Evolutionary conservation across 805 yeast species (phyloP), one percentile per base, ranked within the genome.

Genomic region (Middelhovenomyces tepae): DNA sequence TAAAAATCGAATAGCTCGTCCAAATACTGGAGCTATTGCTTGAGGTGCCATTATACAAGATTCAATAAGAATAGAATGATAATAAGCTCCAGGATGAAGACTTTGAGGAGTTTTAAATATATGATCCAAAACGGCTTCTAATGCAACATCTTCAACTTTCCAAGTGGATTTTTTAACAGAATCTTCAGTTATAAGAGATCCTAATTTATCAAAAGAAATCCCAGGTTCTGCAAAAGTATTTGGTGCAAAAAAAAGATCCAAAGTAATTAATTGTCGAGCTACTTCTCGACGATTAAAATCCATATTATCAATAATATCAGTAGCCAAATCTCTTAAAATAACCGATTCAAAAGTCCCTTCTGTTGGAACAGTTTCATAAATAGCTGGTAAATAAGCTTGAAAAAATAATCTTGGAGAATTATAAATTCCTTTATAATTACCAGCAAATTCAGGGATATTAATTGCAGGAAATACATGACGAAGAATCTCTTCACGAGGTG

Each of bases 11-110:
- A 89, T 73, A 1, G 95, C 93, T 43, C 95, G 73, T 24, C 97
- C 98, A 51, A 91, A 74, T 1, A 87, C 94, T 5, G 95, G 95
- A 1, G 97, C 95, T 51, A 89, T 78, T 0, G 93, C 75, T 28
- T 69, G 69, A 33, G 86, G 79, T 45, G 89, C 77, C 66, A 84
- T 65, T 46, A 75, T 69, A 57, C 97, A 89, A 29, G 91, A 83
- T 47, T 87, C 87, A 19, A 86, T 85, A 39, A 91, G 64, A 7
- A 87, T 73, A 1, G 93, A 70, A 56, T 84, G 83, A 57, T 80
- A 91, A 56, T 86, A 91, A 18, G 86, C 79, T 8, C 64, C 71
- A 14, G 77, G 75, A 39, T 78, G 75, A 18, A 77, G 66, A 1
- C 83, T 62, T 2, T 58, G 47, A 3, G 95, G 94, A 32, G 89